Evolutionary conservation across 306 rosid species (phyloP), one percentile per base, ranked within the genome.

Genomic region (Casuarina cunninghamiana): DNA sequence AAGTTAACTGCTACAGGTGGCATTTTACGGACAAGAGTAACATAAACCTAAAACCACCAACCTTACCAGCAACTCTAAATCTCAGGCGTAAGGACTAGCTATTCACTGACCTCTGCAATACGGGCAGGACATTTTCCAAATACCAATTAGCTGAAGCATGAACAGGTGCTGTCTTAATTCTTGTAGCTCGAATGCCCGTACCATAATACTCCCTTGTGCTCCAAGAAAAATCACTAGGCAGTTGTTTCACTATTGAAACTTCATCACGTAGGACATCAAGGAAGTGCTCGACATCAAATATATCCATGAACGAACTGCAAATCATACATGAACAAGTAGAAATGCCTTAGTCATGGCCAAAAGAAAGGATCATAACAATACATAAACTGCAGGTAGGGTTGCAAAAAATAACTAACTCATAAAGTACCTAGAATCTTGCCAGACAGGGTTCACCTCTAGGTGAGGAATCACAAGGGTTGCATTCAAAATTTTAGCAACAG

Each of bases 221-320:
- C 99, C 99, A 96, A 3, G 96, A 81, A 76, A 82, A 93, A 15
- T 91, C 97, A 53, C 82, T 84, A 44, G 99, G 98, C 26, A 93
- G 87, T 93, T 93, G 98, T 81, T 83, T 90, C 72, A 88, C 97
- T 73, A 93, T 90, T 60, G 93, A 83, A 79, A 96, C 62, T 74
- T 96, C 99, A 85, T 89, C 89, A 83, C 86, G 91, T 77, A 96
- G 86, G 51, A 57, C 93, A 84, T 96, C 83, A 76, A 93, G 89
- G 90, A 96, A 96, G 90, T 93, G 99, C 83, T 93, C 98, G 82
- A 90, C 96, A 60, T 96, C 98, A 84, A 96, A 96, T 86, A 96
- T 96, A 80, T 96, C 97, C 82, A 72, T 70, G 82, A 96, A 96
- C 69, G 97, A 86, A 90, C 99, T 96, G 97, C 81, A 84, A 61